A percentile compares a stretch with the other conserved stretches of the same genome.
These are phyloP conservation scores for Blastocystis sp. DNA, from an alignment of 352 stramenopile genomes.

Conservation along the genomic window DNA sequence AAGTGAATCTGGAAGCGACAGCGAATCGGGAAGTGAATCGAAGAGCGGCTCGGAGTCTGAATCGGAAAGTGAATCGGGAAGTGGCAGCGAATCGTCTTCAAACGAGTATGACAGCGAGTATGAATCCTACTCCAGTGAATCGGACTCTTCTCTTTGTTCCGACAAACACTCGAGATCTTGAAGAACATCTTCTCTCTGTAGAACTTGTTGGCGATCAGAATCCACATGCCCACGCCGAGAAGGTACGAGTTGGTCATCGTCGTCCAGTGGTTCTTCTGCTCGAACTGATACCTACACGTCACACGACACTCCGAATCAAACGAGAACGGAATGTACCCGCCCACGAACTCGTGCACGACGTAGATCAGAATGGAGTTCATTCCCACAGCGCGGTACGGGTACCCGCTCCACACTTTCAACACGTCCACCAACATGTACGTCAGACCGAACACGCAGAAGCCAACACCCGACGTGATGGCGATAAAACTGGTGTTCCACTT, in stretches of 20 bases:
- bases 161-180: slow-evolving; percentile 68
- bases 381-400: slow-evolving; percentile 44
- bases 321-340: slow-evolving; percentile 45
- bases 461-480: slow-evolving; percentile 15
- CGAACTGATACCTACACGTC: slow-evolving; percentile 58
- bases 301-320: neutral
- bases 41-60: neutral
- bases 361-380: slow-evolving; percentile 73
- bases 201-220: slow-evolving; percentile 63
- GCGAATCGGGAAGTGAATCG: slow-evolving; percentile 20
- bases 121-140: slow-evolving; percentile 12
- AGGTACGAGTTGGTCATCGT: slow-evolving; percentile 59
- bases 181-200: slow-evolving; percentile 55
- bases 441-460: slow-evolving; percentile 49
- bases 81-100: neutral
- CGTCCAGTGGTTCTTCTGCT: slow-evolving; percentile 43
- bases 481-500: slow-evolving; percentile 72
- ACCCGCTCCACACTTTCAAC: slow-evolving; percentile 62
- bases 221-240: slow-evolving; percentile 62
- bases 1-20: neutral
- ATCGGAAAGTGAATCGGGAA: neutral
- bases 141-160: slow-evolving; percentile 50
- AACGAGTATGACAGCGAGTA: neutral
- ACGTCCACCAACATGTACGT: slow-evolving; percentile 70
- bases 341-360: slow-evolving; percentile 60